A percentile compares a stretch with the other conserved stretches of the same genome.
phyloP scores from a whole-genome alignment of 805 yeast species.

The Maudiozyma bulderi region DNA sequence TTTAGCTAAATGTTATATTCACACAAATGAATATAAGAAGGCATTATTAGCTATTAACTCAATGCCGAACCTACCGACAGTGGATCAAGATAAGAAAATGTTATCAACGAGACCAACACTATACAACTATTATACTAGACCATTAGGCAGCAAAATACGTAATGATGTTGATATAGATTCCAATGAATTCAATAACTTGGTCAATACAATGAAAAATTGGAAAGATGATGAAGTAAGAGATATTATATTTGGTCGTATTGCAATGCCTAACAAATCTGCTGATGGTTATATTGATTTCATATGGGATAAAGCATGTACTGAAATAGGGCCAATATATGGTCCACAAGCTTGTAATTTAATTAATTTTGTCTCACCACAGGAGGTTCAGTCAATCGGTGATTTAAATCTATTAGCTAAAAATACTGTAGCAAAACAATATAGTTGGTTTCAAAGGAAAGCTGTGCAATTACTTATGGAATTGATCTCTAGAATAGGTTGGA shows the following conservation, averaged over 20 bases:
- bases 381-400: conserved; percentile 21
- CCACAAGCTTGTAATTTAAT: conserved; percentile 23
- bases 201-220: conserved; percentile 14
- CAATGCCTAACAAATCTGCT: conserved; percentile 21
- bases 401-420: conserved; percentile 21
- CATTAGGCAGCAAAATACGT: conserved; percentile 14
- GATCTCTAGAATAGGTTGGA: conserved; percentile 74
- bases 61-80: conserved; percentile 20
- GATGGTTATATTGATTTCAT: conserved; percentile 17
- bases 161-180: conserved; percentile 6
- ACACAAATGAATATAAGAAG: conserved; percentile 13
- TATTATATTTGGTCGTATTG: conserved; percentile 24
- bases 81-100: conserved; percentile 18
- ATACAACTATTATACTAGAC: conserved; percentile 20
- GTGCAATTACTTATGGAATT: conserved; percentile 66
- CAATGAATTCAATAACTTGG: conserved; percentile 18
- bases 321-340: conserved; percentile 27
- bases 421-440: conserved; percentile 19
- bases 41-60: conserved; percentile 27
- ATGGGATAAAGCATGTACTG: conserved; percentile 19
- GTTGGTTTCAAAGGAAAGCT: conserved; percentile 32
- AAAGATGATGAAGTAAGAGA: conserved; percentile 20
- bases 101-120: conserved; percentile 9
- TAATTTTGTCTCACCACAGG: conserved; percentile 24
- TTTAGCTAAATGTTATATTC: conserved; percentile 22